Conservation (phyloP, 2,329 filamentous ascomycete species). For the Aspergillus latus region DNA sequence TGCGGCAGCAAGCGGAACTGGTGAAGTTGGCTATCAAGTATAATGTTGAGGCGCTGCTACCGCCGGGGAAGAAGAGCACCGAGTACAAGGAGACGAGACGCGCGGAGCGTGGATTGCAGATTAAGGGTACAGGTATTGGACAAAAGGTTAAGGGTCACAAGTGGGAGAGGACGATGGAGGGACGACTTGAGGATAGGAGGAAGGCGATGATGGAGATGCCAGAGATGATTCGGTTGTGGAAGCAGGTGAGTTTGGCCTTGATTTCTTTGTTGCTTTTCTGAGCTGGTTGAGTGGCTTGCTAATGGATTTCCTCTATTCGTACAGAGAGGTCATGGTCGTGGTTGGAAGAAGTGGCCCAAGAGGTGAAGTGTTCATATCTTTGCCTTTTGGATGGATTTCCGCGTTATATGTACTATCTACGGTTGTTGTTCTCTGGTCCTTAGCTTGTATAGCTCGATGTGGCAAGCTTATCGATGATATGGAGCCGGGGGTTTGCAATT, state of each 20-base stretch:
- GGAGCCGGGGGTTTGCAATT: conserved; percentile 16
- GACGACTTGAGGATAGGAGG: conserved; percentile 81
- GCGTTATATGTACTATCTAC: conserved; percentile 20
- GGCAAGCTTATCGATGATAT: conserved; percentile 13
- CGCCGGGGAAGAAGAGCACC: conserved; percentile 72
- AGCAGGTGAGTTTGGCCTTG: conserved; percentile 64
- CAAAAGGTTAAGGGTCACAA: conserved; percentile 93
- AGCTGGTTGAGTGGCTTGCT: conserved; percentile 27
- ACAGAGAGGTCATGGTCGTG: conserved; percentile 68
- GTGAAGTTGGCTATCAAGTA: conserved; percentile 79
- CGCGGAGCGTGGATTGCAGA: conserved; percentile 75
- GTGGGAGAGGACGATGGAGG: conserved; percentile 83
- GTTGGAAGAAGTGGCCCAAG: conserved; percentile 74
- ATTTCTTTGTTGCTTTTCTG: neutral
- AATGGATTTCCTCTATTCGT: conserved; percentile 27
- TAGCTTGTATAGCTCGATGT: conserved; percentile 6
- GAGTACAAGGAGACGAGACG: conserved; percentile 66
- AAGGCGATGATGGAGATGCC: conserved; percentile 96
- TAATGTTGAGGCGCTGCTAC: conserved; percentile 78
- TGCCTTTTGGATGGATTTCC: neutral
- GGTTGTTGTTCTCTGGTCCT: conserved; percentile 14
- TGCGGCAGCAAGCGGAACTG: conserved; percentile 85
- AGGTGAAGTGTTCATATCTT: conserved; percentile 28
- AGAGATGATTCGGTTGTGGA: conserved; percentile 87
- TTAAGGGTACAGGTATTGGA: conserved; percentile 90